Evolutionary conservation across 1,284 basidiomycete species (phyloP).

Genomic region (Pisolithus thermaeus): DNA sequence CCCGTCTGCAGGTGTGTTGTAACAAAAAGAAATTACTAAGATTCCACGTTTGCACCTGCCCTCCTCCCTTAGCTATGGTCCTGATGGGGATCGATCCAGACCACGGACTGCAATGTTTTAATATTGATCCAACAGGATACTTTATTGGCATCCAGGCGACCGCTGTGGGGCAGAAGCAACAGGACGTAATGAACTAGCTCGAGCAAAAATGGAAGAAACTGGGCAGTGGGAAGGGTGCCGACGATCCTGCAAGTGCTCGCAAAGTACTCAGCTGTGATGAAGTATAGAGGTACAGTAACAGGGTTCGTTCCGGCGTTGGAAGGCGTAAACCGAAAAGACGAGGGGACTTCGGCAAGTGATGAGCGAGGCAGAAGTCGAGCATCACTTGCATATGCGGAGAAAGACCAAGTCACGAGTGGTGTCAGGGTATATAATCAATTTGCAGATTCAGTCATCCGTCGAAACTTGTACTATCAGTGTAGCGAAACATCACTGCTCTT

Average conservation of each 20-base stretch:
- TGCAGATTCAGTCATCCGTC: neutral
- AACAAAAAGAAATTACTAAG: too few species aligned
- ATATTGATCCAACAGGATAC: conserved; percentile 97
- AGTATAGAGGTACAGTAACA: conserved; percentile 88
- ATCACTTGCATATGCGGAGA: conserved; percentile 87
- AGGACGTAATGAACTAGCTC: conserved; percentile 96
- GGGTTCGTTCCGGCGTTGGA: conserved; percentile 72
- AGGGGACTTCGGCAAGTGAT: conserved; percentile 80
- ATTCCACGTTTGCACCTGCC: too few species aligned
- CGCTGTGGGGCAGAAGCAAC: conserved; percentile 94
- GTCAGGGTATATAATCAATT: neutral
- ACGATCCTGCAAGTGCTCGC: conserved; percentile 67
- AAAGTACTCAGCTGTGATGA: conserved; percentile 58
- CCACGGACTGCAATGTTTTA: conserved; percentile 93
- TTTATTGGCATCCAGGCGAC: conserved; percentile 99
- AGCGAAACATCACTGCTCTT: conserved; percentile 73
- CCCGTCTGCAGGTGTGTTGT: neutral
- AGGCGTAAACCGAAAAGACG: conserved; percentile 61
- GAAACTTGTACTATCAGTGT: conserved; percentile 23
- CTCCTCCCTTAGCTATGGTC: conserved; percentile 75
- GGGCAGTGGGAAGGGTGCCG: conserved; percentile 64
- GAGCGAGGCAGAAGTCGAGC: conserved; percentile 79
- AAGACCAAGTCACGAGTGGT: conserved; percentile 51
- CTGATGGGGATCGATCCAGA: conserved; percentile 92
- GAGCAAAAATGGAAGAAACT: conserved; percentile 99